Evolutionary conservation across 2,329 filamentous ascomycete species (phyloP).

Genomic region (Cordyceps tenuipes): DNA sequence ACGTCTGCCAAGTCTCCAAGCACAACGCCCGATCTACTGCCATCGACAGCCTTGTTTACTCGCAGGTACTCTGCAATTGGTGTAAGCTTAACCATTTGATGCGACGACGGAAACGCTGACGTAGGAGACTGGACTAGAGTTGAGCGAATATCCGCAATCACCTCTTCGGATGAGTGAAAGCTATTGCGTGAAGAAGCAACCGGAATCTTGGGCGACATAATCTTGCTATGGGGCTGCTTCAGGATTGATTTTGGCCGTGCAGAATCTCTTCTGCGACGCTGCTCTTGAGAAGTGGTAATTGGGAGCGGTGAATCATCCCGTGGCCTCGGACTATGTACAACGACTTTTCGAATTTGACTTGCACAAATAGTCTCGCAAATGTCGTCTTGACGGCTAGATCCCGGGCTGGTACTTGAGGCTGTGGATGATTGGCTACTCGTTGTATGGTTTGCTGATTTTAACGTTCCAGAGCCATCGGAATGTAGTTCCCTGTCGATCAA

Average conservation of each 20-base stretch:
- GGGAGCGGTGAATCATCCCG: constrained; percentile 18
- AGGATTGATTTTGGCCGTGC: constrained; percentile 27
- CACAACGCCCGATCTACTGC: background rate
- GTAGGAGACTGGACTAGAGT: background rate
- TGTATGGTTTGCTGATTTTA: constrained; percentile 10
- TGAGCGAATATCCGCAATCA: constrained; percentile 5
- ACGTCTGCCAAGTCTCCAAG: constrained; percentile 4
- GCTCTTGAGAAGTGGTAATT: constrained; percentile 29
- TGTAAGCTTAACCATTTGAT: background rate
- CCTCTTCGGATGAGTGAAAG: background rate
- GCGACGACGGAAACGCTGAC: background rate
- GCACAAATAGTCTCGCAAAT: background rate
- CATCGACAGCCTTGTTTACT: background rate
- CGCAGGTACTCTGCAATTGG: constrained; percentile 4
- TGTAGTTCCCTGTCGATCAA: constrained; percentile 11
- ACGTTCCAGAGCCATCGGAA: background rate
- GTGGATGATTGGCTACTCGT: constrained; percentile 1
- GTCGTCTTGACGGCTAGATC: background rate
- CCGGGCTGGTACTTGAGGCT: background rate
- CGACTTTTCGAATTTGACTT: constrained; percentile 20
- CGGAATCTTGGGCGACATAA: background rate
- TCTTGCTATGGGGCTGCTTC: constrained; percentile 17
- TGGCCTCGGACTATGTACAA: constrained; percentile 24
- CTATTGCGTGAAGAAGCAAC: background rate
- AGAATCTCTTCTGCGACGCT: constrained; percentile 25